phyloP scores from a whole-genome alignment of 1,284 basidiomycete genomes.

The Cutaneotrichosporon sp. region DNA sequence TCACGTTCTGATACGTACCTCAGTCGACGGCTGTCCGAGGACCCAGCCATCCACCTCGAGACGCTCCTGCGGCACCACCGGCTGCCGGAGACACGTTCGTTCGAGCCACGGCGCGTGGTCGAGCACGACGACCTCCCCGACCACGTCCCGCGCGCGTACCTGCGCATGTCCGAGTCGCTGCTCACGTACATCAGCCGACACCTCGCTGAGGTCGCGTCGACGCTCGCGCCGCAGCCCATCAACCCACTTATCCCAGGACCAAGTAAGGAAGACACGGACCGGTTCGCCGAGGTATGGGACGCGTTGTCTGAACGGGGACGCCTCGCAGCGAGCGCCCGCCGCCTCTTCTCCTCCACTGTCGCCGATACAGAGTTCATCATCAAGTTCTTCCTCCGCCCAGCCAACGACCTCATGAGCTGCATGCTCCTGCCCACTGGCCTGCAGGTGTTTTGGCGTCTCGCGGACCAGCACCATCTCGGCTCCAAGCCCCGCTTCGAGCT shows the following conservation, averaged over 20 bases:
- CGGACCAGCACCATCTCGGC: neutral
- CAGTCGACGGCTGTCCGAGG: neutral
- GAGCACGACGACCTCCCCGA: neutral
- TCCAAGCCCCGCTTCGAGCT: constrained; percentile 2
- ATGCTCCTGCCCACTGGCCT: constrained; percentile 10
- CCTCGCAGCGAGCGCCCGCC: neutral
- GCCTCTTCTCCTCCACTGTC: neutral
- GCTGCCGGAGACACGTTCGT: neutral
- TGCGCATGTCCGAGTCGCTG: neutral
- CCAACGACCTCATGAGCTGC: constrained; percentile 13
- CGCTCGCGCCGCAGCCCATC: neutral
- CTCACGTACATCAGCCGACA: neutral
- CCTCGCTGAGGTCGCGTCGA: neutral
- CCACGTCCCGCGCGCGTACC: neutral
- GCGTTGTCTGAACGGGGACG: neutral
- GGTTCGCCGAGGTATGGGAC: neutral
- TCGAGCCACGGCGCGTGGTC: neutral
- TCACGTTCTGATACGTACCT: neutral
- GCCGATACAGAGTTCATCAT: constrained; percentile 1
- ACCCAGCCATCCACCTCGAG: neutral
- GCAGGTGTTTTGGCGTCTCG: constrained; percentile 10
- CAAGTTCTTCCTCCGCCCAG: constrained; percentile 10
- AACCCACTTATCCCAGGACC: neutral
- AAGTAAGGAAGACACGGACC: constrained; percentile 2
- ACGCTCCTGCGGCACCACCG: constrained; percentile 1